These are phyloP conservation scores for Crocinoboletus sp. DNA, from an alignment of 1,284 basidiomycete genomes.

Conservation along the genomic window DNA sequence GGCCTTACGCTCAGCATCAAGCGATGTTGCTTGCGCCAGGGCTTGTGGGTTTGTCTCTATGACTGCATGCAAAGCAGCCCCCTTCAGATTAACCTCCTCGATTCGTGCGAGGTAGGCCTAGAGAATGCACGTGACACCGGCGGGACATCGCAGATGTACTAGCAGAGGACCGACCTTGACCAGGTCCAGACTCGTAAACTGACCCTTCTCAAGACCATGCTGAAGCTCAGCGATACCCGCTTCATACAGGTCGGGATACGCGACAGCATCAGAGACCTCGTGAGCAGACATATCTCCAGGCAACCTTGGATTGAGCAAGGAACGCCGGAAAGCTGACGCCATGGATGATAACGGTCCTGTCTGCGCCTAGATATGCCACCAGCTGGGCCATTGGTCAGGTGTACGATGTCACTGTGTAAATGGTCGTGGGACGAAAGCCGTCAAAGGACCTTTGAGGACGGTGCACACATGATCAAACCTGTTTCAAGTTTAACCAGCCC, in stretches of 20 bases:
- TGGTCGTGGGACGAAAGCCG: conserved; percentile 3
- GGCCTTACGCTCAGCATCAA: conserved; percentile 55
- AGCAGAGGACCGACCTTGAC: conserved; percentile 23
- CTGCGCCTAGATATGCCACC: conserved; percentile 1
- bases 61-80: conserved; percentile 56
- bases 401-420: neutral
- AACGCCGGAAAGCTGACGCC: conserved; percentile 6
- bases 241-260: conserved; percentile 29
- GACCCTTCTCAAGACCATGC: conserved; percentile 23
- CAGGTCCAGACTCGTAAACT: conserved; percentile 30
- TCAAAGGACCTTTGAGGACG: neutral
- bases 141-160: neutral
- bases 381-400: conserved; percentile 3
- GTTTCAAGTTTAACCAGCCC: neutral
- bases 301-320: conserved; percentile 3
- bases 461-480: neutral
- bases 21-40: conserved; percentile 44
- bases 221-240: conserved; percentile 31
- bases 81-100: conserved; percentile 65
- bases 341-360: neutral
- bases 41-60: conserved; percentile 59
- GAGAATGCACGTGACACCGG: neutral
- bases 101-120: conserved; percentile 69
- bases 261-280: neutral
- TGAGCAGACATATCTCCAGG: conserved; percentile 13